phyloP scores from a whole-genome alignment of 2,329 filamentous ascomycete genomes.

The Aspergillus chevalieri region DNA sequence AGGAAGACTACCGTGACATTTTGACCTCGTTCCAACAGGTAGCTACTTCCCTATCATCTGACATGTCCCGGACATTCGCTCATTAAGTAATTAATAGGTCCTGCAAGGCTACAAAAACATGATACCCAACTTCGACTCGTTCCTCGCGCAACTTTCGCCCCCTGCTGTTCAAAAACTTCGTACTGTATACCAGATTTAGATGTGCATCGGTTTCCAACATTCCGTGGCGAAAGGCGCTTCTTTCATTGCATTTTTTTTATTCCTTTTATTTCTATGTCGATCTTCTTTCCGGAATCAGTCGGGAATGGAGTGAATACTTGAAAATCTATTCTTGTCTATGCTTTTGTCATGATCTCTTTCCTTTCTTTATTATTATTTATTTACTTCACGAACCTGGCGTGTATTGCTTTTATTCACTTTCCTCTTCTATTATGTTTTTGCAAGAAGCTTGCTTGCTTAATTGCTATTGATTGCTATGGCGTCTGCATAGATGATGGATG shows the following conservation, averaged over 20 bases:
- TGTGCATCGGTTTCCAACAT: conserved; percentile 5
- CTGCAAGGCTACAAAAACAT: conserved; percentile 43
- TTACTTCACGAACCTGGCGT: conserved; percentile 3
- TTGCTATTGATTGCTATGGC: too few relatives aligned
- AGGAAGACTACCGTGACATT: conserved; percentile 55
- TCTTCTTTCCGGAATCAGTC: background rate
- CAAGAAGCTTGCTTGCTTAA: too few relatives aligned
- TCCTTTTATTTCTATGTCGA: background rate
- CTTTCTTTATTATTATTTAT: background rate
- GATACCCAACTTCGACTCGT: conserved; percentile 44
- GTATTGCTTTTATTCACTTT: conserved; percentile 4
- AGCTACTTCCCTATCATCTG: conserved; percentile 26
- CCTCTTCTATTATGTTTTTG: background rate
- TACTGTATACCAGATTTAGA: conserved; percentile 38
- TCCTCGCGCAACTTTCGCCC: conserved; percentile 37
- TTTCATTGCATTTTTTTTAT: conserved; percentile 1
- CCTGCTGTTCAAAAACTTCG: conserved; percentile 37
- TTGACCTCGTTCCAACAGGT: conserved; percentile 72
- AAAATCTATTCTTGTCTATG: background rate
- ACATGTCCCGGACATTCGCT: too few relatives aligned
- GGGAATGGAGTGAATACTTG: background rate
- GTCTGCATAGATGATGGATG: too few relatives aligned
- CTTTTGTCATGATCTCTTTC: background rate
- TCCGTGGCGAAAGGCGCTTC: conserved; percentile 1
- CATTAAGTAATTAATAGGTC: conserved; percentile 20